Conservation (phyloP, 306 rosid genomes). For the Prunus armeniaca region DNA sequence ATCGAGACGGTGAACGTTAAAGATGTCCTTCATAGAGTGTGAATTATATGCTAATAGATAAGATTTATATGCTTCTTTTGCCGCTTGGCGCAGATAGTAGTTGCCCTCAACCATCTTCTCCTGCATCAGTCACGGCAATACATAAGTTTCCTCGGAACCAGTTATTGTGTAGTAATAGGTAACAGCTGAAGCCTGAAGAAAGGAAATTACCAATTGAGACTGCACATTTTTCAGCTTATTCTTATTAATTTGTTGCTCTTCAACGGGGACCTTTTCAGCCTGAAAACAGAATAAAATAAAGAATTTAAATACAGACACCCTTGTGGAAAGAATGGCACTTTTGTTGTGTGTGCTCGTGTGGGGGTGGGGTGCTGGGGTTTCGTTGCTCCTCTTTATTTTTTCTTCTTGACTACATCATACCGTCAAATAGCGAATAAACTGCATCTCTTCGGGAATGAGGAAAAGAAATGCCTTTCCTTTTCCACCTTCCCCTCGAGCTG, state of each 20-base stretch:
- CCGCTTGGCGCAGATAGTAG: conserved; percentile 67
- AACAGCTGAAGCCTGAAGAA: neutral
- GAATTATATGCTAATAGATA: conserved; percentile 79
- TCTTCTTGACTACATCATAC: conserved; percentile 17
- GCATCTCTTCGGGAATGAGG: conserved; percentile 75
- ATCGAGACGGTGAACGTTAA: conserved; percentile 84
- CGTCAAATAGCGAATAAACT: conserved; percentile 80
- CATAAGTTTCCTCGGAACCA: neutral
- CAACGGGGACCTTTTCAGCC: conserved; percentile 90
- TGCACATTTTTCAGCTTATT: conserved; percentile 83
- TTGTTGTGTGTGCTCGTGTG: too few species aligned
- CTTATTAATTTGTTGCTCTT: conserved; percentile 55
- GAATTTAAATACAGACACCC: neutral
- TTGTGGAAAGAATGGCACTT: neutral
- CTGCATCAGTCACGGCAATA: conserved; percentile 39
- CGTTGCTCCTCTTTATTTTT: neutral
- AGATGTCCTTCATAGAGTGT: conserved; percentile 91
- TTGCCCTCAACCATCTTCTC: conserved; percentile 70
- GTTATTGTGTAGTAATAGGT: neutral
- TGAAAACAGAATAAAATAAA: conserved; percentile 17
- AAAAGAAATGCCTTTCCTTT: conserved; percentile 85
- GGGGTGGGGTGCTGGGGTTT: neutral
- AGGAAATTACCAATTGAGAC: conserved; percentile 66
- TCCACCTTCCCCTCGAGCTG: conserved; percentile 97
- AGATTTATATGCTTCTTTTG: conserved; percentile 89